Conservation (phyloP, 2,329 filamentous ascomycete genomes). For the Leptosphaerulina australis region DNA sequence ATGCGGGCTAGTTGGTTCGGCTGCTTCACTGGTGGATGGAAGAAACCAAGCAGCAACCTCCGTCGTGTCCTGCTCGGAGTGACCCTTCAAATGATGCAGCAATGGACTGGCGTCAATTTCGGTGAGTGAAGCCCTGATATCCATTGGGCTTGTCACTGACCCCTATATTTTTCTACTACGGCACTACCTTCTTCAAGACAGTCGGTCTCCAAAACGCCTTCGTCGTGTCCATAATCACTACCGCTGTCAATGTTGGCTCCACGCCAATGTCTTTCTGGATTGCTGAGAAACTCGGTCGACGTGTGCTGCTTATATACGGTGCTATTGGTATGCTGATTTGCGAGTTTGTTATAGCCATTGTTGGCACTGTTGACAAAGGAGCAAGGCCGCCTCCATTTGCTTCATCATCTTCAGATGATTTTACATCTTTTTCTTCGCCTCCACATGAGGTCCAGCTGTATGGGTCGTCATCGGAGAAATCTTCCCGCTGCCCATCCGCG, state of each 20-base stretch:
- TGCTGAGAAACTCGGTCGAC: conserved; percentile 81
- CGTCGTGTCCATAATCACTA: conserved; percentile 84
- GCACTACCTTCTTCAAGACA: conserved; percentile 81
- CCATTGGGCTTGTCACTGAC: conserved; percentile 7
- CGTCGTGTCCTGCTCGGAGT: conserved; percentile 56
- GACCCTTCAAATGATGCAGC: conserved; percentile 58
- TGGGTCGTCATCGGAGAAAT: conserved; percentile 84
- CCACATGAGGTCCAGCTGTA: conserved; percentile 80
- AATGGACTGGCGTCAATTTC: conserved; percentile 84
- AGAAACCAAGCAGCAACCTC: conserved; percentile 57
- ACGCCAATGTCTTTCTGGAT: conserved; percentile 88
- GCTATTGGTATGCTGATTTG: conserved; percentile 82
- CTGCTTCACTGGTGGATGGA: conserved; percentile 64
- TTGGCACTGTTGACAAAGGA: conserved; percentile 52
- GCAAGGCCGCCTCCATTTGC: conserved; percentile 57
- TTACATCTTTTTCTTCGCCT: conserved; percentile 92
- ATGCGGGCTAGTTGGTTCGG: conserved; percentile 69
- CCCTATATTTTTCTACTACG: conserved; percentile 54
- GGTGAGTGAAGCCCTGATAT: conserved; percentile 53
- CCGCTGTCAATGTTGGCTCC: conserved; percentile 83
- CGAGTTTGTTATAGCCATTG: conserved; percentile 84
- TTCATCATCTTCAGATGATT: conserved; percentile 88
- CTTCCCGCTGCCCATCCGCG: conserved; percentile 86
- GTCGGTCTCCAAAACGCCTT: conserved; percentile 78
- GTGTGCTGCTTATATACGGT: conserved; percentile 77